Evolutionary conservation across 306 rosid genomes (phyloP), one percentile per base, ranked within the genome.

Genomic region (Cyclanthera cordifolia): DNA sequence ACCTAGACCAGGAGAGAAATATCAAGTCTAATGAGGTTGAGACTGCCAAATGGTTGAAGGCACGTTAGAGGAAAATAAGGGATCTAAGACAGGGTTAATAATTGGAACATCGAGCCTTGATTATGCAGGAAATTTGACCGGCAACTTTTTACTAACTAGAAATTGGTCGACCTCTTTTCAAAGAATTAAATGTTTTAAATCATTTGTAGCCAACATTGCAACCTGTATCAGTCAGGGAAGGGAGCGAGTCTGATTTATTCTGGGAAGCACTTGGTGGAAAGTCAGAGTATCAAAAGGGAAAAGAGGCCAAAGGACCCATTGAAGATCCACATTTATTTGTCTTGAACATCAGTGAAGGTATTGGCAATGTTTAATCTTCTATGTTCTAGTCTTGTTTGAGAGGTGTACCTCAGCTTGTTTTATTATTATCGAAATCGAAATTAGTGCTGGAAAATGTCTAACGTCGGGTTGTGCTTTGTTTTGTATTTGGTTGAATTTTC

Each of bases 301-400:
- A 87, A 72, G 98, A 92, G 77, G 78, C 82, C 77, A 88, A 77
- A 77, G 85, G 85, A 73, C 77, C 72, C 71, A 30, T 71, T 39
- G 98, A 92, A 75, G 96, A 92, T 77, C 95, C 93, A 66, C 90
- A 78, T 83, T 81, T 92, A 75, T 87, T 89, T 83, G 85, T 81
- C 60, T 72, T 92, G 74, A 78, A 79, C 77, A 50, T 75, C 76
- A 79, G 69, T 54, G 86, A 69, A 85, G 98, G 98, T 92, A 89
- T 76, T 37, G n/a, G 4, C 68, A 11, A 39, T 39, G 28, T 17
- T 61, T 61, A 61, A 61, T 34, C 49, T 61, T 37, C 25, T 37
- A 37, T 17, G 49, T 61, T 37, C 24, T 37, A 37, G 17, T 54
- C 23, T 10, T 19, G 46, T 53, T 61, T 67, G 72, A 79, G 85